Base-by-base conservation (phyloP, 257 asterid genomes). In the Solanum sejunctum region DNA sequence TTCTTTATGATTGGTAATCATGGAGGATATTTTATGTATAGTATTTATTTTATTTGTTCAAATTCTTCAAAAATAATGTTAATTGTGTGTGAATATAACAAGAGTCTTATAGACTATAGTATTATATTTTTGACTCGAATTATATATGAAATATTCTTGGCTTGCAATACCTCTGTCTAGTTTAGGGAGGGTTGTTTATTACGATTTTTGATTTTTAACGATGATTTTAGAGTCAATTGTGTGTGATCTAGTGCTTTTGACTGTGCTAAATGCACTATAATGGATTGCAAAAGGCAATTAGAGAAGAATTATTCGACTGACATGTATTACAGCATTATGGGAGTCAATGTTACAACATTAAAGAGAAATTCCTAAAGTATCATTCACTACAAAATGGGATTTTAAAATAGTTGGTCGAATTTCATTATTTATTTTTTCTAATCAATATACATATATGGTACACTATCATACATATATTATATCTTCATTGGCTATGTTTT, bases 1-100 rank as follows among this genome's bases (percentile, higher is more conserved):
- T 77, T 36, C 82, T 82, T 32, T 86, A 81, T 84, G 58, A 91
- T 87, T 83, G 86, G 89, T 77, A 67, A 78, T 32, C 61, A 77
- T 77, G 63, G 41, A 49, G 26, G 82, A 51, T 77, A 51, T 77
- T 77, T 51, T 49, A 21, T 20, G 36, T 1, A 72, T 72, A n/a
- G 10, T 18, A 13, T 75, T 47, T 21, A 47, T 47, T 3, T 28
- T 7, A 28, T 2, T 66, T 66, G 18, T 28, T 66, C 3, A 7
- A 28, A 66, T 3, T 28, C n/a, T 66, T 66, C 45, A n/a, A 58
- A 58, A 58, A 58, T 28, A 28, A 28, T 28, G 32, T 28, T 28
- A 28, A 28, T 28, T 28, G 32, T 28, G 32, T 28, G 32, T 28
- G 32, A 28, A 28, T 28, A 28, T 28, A 28, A 28, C 32, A 28